Base-by-base conservation (phyloP, 306 rosid genomes). In the Quercus mongolica region DNA sequence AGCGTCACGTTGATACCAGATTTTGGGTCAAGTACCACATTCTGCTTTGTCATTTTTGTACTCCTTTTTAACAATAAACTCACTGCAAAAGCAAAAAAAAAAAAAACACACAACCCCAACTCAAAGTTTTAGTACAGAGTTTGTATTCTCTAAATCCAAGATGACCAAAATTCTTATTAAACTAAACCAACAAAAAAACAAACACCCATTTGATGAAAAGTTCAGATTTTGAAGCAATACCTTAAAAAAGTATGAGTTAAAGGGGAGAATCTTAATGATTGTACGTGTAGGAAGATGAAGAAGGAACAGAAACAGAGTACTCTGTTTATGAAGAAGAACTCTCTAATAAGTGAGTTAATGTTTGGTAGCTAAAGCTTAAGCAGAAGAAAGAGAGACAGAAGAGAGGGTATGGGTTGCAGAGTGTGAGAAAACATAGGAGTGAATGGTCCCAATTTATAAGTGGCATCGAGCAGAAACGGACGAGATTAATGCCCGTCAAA, bases 1-100 rank as follows among this genome's bases (percentile, higher is more conserved):
- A 81, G 62, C 25, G 87, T 82, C 86, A 74, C 31, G 82, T 85
- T 82, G 74, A 88, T 79, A 44, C 84, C 83, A 0, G 89, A 59
- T 76, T 89, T 81, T 0, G 85, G 6, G 1, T 90, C 88, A 69
- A 87, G 77, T 28, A 84, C 44, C 84, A 90, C 94, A 92, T 92
- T 92, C 84, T 89, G 92, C 76, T 88, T 93, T 54, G 97, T 92
- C 99, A 95, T 94, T 38, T 73, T 73, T 5, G 54, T 49, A n/a
- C 56, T 54, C 52, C 19, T 26, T 65, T 68, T 6, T 38, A 21
- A 13, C 54, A 30, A n/a, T 15, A 56, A 71, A 38, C 51, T 81
- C 74, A 17, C 89, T 85, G 87, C 78, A 77, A 30, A 75, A 79
- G n/a, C 57, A 2, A 38, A 38, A 38, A 6, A 1, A 35, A 35